These are phyloP conservation scores for Epichloe brachyelytri DNA, from an alignment of 2,329 filamentous ascomycete genomes.

Conservation along the genomic window DNA sequence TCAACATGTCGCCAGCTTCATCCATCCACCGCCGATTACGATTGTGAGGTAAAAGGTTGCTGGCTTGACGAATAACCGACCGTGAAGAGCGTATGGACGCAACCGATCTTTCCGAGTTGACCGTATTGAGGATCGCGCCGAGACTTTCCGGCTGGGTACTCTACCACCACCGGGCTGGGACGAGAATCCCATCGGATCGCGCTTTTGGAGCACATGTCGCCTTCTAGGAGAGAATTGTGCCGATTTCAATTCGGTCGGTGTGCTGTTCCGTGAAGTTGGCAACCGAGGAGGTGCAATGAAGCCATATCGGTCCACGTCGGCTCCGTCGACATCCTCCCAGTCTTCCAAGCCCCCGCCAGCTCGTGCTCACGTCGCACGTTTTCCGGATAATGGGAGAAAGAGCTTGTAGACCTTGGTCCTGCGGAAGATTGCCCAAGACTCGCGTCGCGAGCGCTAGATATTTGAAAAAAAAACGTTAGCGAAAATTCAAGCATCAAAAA, in stretches of 20 bases:
- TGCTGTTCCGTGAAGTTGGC: constrained; percentile 27
- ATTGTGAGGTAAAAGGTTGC: constrained; percentile 48
- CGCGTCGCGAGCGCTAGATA: constrained; percentile 8
- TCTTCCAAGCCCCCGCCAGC: constrained; percentile 50
- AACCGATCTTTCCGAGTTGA: constrained; percentile 38
- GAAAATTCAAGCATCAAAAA: not conserved
- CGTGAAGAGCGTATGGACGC: constrained; percentile 40
- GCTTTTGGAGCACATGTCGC: constrained; percentile 31
- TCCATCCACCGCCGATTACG: constrained; percentile 48
- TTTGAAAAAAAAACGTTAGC: not conserved
- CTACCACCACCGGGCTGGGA: constrained; percentile 26
- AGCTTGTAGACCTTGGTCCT: constrained; percentile 30
- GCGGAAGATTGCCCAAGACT: constrained; percentile 20
- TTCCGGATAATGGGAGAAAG: constrained; percentile 30
- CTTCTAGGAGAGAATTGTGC: constrained; percentile 31
- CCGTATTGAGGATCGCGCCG: constrained; percentile 47
- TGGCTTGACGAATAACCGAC: constrained; percentile 42
- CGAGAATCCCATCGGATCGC: constrained; percentile 24
- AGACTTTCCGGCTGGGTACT: constrained; percentile 40
- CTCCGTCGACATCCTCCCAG: constrained; percentile 50
- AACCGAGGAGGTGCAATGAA: constrained; percentile 42
- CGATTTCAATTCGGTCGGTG: constrained; percentile 28
- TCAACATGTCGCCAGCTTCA: constrained; percentile 55
- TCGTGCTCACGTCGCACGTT: constrained; percentile 28
- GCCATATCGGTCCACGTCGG: constrained; percentile 54